Evolutionary conservation across 768 basidiomycete species (phyloP).

Genomic region (Mrakia frigida): DNA sequence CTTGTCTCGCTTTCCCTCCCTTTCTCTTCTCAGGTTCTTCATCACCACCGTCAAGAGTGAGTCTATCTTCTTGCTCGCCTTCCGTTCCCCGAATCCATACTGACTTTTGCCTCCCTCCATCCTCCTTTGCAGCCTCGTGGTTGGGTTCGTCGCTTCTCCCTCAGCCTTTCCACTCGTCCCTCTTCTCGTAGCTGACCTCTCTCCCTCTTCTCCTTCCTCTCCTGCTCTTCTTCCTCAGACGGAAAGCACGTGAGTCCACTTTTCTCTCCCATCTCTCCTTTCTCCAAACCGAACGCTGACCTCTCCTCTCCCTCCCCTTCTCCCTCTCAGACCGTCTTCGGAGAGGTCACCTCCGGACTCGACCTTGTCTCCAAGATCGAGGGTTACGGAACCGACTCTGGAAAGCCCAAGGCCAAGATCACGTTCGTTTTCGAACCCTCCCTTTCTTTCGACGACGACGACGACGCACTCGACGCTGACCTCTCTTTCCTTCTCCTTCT

Average conservation of each 20-base stretch:
- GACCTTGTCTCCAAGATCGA: constrained; percentile 48
- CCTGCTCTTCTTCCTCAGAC: constrained; percentile 54
- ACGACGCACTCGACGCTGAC: background rate
- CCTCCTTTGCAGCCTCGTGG: constrained; percentile 51
- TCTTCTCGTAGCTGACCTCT: constrained; percentile 55
- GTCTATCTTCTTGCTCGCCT: background rate
- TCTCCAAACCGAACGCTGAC: no score
- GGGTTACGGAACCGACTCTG: constrained; percentile 33
- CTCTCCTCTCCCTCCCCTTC: no score
- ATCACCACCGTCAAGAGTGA: constrained; percentile 30
- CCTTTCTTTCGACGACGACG: background rate
- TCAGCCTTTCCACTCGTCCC: background rate
- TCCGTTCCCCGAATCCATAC: constrained; percentile 42
- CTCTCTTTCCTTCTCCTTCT: background rate
- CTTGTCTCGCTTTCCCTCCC: no score
- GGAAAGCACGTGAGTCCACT: constrained; percentile 45
- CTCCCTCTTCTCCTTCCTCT: no score
- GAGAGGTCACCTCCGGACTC: constrained; percentile 50
- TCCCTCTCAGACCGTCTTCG: constrained; percentile 51
- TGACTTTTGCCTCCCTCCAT: constrained; percentile 50
- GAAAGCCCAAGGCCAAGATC: constrained; percentile 33
- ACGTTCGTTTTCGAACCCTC: background rate
- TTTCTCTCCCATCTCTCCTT: no score
- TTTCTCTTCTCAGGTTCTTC: constrained; percentile 35
- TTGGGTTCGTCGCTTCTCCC: no score